phyloP scores from a whole-genome alignment of 169 alveolate genomes.

The Babesia sp. region DNA sequence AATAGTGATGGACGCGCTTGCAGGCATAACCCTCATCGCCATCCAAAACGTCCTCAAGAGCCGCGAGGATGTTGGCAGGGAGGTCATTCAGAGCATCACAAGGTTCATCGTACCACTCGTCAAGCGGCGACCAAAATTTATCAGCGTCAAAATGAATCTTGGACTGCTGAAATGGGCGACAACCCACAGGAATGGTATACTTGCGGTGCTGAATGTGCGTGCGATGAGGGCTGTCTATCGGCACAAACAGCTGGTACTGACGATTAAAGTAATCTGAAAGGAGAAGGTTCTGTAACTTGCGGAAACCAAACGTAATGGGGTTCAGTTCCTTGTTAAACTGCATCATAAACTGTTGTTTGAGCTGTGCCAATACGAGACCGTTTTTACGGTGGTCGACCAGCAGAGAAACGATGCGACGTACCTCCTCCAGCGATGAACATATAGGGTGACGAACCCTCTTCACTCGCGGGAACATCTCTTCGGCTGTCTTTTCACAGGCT shows the following conservation, averaged over 20 bases:
- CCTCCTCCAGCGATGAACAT: slow-evolving; percentile 72
- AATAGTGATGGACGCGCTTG: slow-evolving; percentile 1
- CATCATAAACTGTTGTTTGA: slow-evolving; percentile 76
- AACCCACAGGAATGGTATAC: slow-evolving; percentile 71
- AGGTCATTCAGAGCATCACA: slow-evolving; percentile 1
- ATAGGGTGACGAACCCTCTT: slow-evolving; percentile 68
- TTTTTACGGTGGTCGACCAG: slow-evolving; percentile 73
- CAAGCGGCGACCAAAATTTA: slow-evolving; percentile 51
- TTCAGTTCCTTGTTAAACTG: slow-evolving; percentile 76
- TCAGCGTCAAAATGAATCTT: slow-evolving; percentile 46
- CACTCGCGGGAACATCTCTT: slow-evolving; percentile 72
- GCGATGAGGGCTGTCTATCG: slow-evolving; percentile 73
- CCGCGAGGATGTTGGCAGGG: slow-evolving; percentile 16
- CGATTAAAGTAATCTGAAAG: slow-evolving; percentile 67
- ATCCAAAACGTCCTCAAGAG: slow-evolving; percentile 24
- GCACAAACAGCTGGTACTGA: slow-evolving; percentile 71
- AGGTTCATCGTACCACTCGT: slow-evolving; percentile 59
- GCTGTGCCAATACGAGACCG: slow-evolving; percentile 78
- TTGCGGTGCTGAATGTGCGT: slow-evolving; percentile 76
- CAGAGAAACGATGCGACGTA: slow-evolving; percentile 64
- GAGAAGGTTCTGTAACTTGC: slow-evolving; percentile 74
- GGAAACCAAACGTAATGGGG: slow-evolving; percentile 72
- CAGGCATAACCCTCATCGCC: slow-evolving; percentile 3
- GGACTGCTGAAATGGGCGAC: slow-evolving; percentile 69
- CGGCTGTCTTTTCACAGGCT: slow-evolving; percentile 81